Evolutionary conservation across 192 early-diverging fungal genomes (phyloP).

Genomic region (Paraglomus brasilianum): DNA sequence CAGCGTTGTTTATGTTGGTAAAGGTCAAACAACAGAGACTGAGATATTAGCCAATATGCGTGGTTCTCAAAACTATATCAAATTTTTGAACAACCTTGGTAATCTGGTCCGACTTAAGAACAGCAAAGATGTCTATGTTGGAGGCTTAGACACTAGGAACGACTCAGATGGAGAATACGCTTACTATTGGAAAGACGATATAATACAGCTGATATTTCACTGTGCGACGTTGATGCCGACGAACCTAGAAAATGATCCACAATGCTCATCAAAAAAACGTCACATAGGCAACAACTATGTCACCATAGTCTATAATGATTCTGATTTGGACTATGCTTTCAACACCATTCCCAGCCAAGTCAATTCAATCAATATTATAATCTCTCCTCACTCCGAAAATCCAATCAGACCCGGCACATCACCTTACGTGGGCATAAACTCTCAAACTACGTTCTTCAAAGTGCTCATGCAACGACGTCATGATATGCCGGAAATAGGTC

Average conservation of each 20-base stretch:
- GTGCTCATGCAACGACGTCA: conserved; percentile 65
- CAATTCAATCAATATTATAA: conserved; percentile 93
- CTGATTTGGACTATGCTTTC: conserved; percentile 76
- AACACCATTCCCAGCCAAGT: conserved; percentile 93
- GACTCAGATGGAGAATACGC: conserved; percentile 84
- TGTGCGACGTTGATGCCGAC: conserved; percentile 94
- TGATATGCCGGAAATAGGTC: conserved; percentile 82
- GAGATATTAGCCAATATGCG: conserved; percentile 86
- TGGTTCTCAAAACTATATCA: conserved; percentile 85
- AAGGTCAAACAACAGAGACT: conserved; percentile 76
- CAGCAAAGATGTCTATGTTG: conserved; percentile 75
- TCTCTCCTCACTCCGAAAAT: conserved; percentile 60
- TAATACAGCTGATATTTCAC: conserved; percentile 90
- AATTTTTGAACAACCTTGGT: conserved; percentile 83
- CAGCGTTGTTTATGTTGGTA: conserved; percentile 89
- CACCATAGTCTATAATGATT: conserved; percentile 92
- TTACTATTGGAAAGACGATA: conserved; percentile 79
- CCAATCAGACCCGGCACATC: not conserved
- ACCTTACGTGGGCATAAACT: not conserved
- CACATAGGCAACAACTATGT: conserved; percentile 99
- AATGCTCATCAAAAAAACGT: conserved; percentile 83
- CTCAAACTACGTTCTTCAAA: conserved; percentile 53
- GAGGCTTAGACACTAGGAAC: conserved; percentile 82
- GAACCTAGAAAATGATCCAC: conserved; percentile 67
- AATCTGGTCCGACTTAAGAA: conserved; percentile 64